Percentiles rank a stretch among this genome's conserved stretches.
phyloP scores from a whole-genome alignment of 148 eudicot species.

The Camellia japonica region DNA sequence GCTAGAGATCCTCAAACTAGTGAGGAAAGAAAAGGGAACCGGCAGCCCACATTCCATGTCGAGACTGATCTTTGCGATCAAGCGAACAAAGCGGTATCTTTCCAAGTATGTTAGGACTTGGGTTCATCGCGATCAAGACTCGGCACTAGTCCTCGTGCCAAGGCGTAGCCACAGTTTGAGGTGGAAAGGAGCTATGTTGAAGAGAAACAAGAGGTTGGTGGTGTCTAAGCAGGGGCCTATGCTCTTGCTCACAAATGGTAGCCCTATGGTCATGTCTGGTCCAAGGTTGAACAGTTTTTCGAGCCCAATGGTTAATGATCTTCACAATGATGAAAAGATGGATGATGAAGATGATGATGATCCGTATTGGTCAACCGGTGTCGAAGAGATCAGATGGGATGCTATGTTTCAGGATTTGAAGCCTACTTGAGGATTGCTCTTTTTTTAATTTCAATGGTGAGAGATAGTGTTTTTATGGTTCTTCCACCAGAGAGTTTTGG shows the following conservation, averaged over 20 bases:
- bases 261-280: conserved; percentile 15
- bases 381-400: conserved; percentile 82
- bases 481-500: conserved; percentile 18
- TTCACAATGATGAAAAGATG: conserved; percentile 19
- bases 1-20: conserved; percentile 83
- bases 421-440: conserved; percentile 46
- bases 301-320: conserved; percentile 52
- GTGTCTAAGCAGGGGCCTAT: conserved; percentile 29
- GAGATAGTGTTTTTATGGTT: conserved; percentile 28
- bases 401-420: conserved; percentile 83
- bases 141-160: conserved; percentile 50
- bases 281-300: conserved; percentile 28
- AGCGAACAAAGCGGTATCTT: conserved; percentile 46
- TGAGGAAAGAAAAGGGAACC: conserved; percentile 32
- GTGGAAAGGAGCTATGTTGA: conserved; percentile 57
- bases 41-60: conserved; percentile 19
- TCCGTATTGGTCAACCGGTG: conserved; percentile 48
- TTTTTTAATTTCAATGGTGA: conserved; percentile 27
- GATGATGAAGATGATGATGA: conserved; percentile 24
- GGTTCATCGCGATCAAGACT: conserved; percentile 30
- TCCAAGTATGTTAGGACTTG: conserved; percentile 37
- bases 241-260: conserved; percentile 44
- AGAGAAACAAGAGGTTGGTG: conserved; percentile 30
- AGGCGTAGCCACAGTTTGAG: conserved; percentile 49
- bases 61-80: conserved; percentile 26